Percentiles rank a stretch among this genome's conserved stretches.
Conservation (phyloP, 192 early-diverging fungal species). For the Coemansia sp. region DNA sequence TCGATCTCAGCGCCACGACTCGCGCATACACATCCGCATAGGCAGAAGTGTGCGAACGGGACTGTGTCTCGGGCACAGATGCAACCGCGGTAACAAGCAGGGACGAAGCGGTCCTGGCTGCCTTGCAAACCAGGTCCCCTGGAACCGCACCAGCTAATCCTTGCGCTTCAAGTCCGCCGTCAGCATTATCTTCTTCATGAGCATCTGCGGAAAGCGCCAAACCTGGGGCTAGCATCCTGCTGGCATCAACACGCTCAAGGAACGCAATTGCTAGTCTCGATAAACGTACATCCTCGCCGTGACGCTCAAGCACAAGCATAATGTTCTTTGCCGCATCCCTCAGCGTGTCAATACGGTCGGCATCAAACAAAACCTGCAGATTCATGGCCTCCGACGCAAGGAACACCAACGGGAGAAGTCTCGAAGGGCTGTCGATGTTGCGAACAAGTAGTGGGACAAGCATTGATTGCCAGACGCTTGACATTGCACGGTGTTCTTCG, state of each 20-base stretch:
- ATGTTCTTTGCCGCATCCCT: slow-evolving; percentile 12
- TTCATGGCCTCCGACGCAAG: slow-evolving; percentile 34
- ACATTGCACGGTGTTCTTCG: slow-evolving; percentile 13
- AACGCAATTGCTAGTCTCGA: slow-evolving; percentile 23
- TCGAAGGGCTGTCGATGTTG: slow-evolving; percentile 25
- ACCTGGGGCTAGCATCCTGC: slow-evolving; percentile 20
- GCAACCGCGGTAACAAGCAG: slow-evolving; percentile 22
- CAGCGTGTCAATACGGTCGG: slow-evolving; percentile 19
- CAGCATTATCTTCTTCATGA: not conserved
- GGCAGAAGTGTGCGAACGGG: slow-evolving; percentile 7
- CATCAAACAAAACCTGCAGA: slow-evolving; percentile 48
- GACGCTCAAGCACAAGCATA: slow-evolving; percentile 25
- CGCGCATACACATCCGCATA: slow-evolving; percentile 29
- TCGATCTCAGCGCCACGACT: slow-evolving; percentile 26
- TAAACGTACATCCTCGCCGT: slow-evolving; percentile 34
- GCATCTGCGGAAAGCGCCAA: not conserved
- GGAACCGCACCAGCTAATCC: not conserved
- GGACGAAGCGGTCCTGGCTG: slow-evolving; percentile 15
- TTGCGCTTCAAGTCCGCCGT: not conserved
- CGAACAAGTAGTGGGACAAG: slow-evolving; percentile 38
- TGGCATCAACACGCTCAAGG: slow-evolving; percentile 41
- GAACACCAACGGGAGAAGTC: slow-evolving; percentile 31
- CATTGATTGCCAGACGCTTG: slow-evolving; percentile 28
- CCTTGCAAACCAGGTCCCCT: slow-evolving; percentile 19
- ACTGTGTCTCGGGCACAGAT: slow-evolving; percentile 18